phyloP scores from a whole-genome alignment of 352 stramenopile genomes.

The Pythium phragmitis region DNA sequence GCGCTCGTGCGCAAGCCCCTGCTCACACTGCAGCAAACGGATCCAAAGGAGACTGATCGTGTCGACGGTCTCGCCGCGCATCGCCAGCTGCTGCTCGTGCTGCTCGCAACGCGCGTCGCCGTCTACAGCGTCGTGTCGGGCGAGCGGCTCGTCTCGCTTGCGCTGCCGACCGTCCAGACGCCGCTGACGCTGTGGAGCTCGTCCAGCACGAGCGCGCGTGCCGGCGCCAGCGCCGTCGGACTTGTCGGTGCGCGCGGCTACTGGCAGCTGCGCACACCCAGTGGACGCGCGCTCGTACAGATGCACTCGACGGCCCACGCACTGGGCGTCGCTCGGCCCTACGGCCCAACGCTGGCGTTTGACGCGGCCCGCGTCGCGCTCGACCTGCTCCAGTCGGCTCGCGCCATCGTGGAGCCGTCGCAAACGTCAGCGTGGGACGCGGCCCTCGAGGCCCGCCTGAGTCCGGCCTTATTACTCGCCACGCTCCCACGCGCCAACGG shows the following conservation, averaged over 20 bases:
- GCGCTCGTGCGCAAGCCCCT: slow-evolving; percentile 7
- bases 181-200: slow-evolving; percentile 22
- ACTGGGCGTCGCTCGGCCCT: slow-evolving; percentile 10
- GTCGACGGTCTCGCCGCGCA: slow-evolving; percentile 33
- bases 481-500: slow-evolving; percentile 40
- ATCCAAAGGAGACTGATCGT: slow-evolving; percentile 1
- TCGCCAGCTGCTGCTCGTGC: slow-evolving; percentile 42
- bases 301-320: slow-evolving; percentile 11
- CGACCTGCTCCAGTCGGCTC: slow-evolving; percentile 47
- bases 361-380: slow-evolving; percentile 62
- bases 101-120: slow-evolving; percentile 22
- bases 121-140: slow-evolving; percentile 64
- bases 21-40: slow-evolving; percentile 1
- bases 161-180: slow-evolving; percentile 26
- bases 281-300: slow-evolving; percentile 41
- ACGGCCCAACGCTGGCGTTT: slow-evolving; percentile 52
- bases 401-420: slow-evolving; percentile 2
- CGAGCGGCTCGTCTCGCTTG: slow-evolving; percentile 35
- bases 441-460: slow-evolving; percentile 44
- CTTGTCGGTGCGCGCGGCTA: slow-evolving; percentile 55
- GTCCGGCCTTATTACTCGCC: slow-evolving; percentile 67
- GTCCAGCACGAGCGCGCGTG: slow-evolving; percentile 4
- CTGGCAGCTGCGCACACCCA: slow-evolving; percentile 62
- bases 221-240: slow-evolving; percentile 50
- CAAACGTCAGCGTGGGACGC: slow-evolving; percentile 21